Base-by-base conservation (phyloP, 805 yeast genomes). In the Ogataea populi-albae region DNA sequence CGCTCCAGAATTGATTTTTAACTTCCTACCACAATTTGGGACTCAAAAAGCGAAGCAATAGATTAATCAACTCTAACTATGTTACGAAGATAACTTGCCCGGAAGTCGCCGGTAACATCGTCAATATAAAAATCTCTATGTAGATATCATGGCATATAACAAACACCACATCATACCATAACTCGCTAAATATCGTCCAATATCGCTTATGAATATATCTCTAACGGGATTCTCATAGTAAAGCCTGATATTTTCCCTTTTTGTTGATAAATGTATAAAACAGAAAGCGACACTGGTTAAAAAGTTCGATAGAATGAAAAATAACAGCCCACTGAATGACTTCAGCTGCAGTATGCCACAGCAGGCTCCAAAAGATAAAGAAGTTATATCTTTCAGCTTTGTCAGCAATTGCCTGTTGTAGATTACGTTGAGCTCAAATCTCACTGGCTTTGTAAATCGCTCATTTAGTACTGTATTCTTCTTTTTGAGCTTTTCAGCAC, bases 141-240 rank as follows among this genome's bases (percentile, higher is more conserved):
- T 43, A 10, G 47, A 45, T 5, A 73, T 70, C 36, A 75, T 46
- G 1, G 77, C 78, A 47, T 65, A 67, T 11, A 73, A 60, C 40
- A 77, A 58, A 32, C 81, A 75, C 83, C 83, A 77, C 49, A 76
- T 68, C 71, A 77, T 70, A 6, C 73, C 62, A 45, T 62, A 77
- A 27, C 79, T 71, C 9, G 79, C 67, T 20, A 75, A 41, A 24
- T 73, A 77, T 28, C 75, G 55, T 11, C 71, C 61, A 10, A 74
- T 43, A 27, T 73, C 67, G 20, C 64, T 69, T 6, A 72, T 35
- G 38, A 71, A 60, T 3, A 77, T 51, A 25, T 69, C 71, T 16
- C 54, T 59, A 1, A 66, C 17, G 1, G 75, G 68, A 23, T 52
- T 61, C 9, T 55, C 51, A 40, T 63, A 75, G 43, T 64, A 75